Percentiles rank a stretch among this genome's conserved stretches.
phyloP scores from a whole-genome alignment of 768 basidiomycete genomes.

The Pleurotus tuber-regium region DNA sequence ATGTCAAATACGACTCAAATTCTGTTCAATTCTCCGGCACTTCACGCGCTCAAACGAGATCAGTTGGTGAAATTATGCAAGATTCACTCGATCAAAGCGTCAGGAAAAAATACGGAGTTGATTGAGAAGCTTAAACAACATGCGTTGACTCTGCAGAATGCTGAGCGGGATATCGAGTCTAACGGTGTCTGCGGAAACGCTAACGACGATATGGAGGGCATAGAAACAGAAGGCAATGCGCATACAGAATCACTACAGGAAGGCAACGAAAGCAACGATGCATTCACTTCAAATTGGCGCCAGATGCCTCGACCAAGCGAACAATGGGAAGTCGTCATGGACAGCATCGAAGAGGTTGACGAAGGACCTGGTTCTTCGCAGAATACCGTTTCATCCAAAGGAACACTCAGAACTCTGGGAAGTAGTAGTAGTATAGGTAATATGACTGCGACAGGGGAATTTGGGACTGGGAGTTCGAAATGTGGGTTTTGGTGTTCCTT shows the following conservation, averaged over 20 bases:
- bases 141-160: conserved; percentile 59
- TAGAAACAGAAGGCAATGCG: neutral
- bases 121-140: conserved; percentile 67
- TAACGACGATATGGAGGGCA: conserved; percentile 12
- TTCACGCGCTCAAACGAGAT: conserved; percentile 80
- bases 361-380: conserved; percentile 48
- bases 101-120: conserved; percentile 76
- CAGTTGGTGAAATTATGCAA: conserved; percentile 87
- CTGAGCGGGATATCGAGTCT: conserved; percentile 39
- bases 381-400: conserved; percentile 41
- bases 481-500: conserved; percentile 34
- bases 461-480: conserved; percentile 67
- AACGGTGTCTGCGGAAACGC: conserved; percentile 11
- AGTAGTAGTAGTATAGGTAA: conserved; percentile 23
- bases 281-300: conserved; percentile 2
- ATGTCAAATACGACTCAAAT: conserved; percentile 80
- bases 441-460: conserved; percentile 53
- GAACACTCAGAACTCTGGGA: conserved; percentile 33
- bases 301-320: conserved; percentile 62
- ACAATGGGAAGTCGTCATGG: conserved; percentile 88
- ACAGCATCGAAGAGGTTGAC: conserved; percentile 68
- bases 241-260: neutral
- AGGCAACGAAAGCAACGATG: neutral
- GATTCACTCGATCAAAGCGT: conserved; percentile 74
- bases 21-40: conserved; percentile 79